These are phyloP conservation scores for Aspergillus ruber DNA, from an alignment of 2,329 filamentous ascomycete species.

Conservation along the genomic window DNA sequence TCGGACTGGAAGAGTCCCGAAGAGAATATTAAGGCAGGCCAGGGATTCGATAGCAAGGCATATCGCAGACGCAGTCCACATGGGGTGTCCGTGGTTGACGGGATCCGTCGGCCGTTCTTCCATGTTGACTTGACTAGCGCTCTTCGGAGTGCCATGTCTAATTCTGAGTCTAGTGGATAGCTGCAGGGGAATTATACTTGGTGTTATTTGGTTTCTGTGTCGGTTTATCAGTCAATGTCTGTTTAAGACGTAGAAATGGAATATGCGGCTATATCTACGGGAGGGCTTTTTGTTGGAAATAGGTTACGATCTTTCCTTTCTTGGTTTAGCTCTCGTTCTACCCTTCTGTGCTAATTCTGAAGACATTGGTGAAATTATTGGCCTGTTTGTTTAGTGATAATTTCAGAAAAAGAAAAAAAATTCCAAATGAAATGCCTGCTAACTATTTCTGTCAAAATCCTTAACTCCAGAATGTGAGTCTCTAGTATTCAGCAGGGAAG, in stretches of 20 bases:
- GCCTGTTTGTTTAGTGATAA: too few species aligned
- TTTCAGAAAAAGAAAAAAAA: too few species aligned
- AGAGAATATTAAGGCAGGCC: constrained; percentile 36
- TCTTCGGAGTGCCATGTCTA: constrained; percentile 77
- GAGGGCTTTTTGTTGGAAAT: not conserved
- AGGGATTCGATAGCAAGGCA: constrained; percentile 35
- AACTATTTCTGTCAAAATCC: too few species aligned
- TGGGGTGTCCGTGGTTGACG: constrained; percentile 63
- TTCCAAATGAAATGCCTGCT: too few species aligned
- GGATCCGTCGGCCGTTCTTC: constrained; percentile 86
- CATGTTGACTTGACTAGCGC: constrained; percentile 88
- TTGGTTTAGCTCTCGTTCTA: not conserved
- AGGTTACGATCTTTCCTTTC: not conserved
- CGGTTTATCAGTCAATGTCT: too few species aligned
- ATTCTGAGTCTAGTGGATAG: constrained; percentile 43
- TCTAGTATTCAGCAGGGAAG: too few species aligned
- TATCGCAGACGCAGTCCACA: constrained; percentile 26
- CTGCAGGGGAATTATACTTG: constrained; percentile 29
- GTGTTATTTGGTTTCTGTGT: too few species aligned
- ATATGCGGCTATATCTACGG: not conserved
- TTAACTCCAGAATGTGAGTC: too few species aligned
- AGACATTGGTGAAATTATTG: too few species aligned
- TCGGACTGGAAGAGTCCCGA: constrained; percentile 26
- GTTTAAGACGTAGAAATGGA: not conserved
- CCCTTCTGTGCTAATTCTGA: not conserved